phyloP scores from a whole-genome alignment of 2,329 filamentous ascomycete species.

The Colletotrichum tamarilloi region DNA sequence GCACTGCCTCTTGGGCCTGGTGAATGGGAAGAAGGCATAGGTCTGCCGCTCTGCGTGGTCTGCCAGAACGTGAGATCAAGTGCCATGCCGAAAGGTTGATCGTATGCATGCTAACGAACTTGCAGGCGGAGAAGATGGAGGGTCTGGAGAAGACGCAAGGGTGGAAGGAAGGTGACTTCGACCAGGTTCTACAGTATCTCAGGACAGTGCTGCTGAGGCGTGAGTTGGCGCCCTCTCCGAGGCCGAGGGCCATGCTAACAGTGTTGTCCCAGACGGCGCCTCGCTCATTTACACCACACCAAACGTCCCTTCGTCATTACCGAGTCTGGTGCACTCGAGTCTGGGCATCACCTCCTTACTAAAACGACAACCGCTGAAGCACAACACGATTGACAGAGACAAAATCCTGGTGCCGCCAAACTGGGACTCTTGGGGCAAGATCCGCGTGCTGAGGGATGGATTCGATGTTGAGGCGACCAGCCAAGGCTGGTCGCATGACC shows the following conservation, averaged over 20 bases:
- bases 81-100: too few relatives aligned
- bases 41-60: constrained; percentile 90
- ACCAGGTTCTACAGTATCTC: constrained; percentile 93
- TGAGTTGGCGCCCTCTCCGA: constrained; percentile 55
- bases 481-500: constrained; percentile 86
- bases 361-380: constrained; percentile 81
- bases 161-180: constrained; percentile 97
- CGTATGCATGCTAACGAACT: constrained; percentile 37
- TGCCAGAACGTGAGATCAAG: constrained; percentile 82
- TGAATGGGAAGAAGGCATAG: constrained; percentile 92
- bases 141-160: constrained; percentile 87
- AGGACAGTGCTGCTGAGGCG: constrained; percentile 89
- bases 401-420: constrained; percentile 95
- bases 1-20: constrained; percentile 85
- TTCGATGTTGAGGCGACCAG: constrained; percentile 93
- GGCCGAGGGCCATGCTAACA: constrained; percentile 38
- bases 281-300: constrained; percentile 88
- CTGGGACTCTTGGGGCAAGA: constrained; percentile 99
- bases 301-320: constrained; percentile 80
- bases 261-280: constrained; percentile 71
- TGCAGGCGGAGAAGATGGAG: constrained; percentile 87
- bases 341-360: constrained; percentile 87
- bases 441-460: constrained; percentile 87
- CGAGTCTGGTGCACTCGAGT: constrained; percentile 84
- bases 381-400: constrained; percentile 92